Evolutionary conservation across 192 early-diverging fungal genomes (phyloP).

Genomic region (Helicostylum pulchrum): DNA sequence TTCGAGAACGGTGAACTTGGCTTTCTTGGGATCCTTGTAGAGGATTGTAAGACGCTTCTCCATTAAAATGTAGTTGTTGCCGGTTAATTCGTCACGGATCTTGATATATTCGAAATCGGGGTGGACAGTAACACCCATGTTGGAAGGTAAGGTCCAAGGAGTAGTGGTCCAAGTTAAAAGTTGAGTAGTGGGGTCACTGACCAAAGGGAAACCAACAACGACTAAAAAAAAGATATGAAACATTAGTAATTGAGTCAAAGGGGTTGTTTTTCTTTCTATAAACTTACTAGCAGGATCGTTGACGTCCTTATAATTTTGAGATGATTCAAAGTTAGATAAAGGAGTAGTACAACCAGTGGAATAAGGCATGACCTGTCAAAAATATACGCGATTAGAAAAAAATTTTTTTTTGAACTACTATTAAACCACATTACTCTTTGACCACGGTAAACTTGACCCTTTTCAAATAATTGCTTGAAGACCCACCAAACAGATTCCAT

Average conservation of each 20-base stretch:
- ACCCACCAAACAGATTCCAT: constrained; percentile 99
- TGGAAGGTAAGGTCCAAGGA: constrained; percentile 97
- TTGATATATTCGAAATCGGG: constrained; percentile 94
- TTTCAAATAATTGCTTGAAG: constrained; percentile 93
- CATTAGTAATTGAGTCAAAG: constrained; percentile 1
- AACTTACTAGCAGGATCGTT: constrained; percentile 80
- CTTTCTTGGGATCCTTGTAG: constrained; percentile 95
- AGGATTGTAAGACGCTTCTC: constrained; percentile 80
- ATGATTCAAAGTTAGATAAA: constrained; percentile 96
- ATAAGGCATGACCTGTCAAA: constrained; percentile 83
- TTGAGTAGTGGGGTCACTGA: constrained; percentile 69
- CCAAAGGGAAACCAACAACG: constrained; percentile 91
- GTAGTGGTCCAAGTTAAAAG: constrained; percentile 98
- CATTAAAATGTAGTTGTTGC: constrained; percentile 80
- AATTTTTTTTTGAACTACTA: background rate
- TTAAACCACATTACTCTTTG: constrained; percentile 42
- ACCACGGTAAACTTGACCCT: constrained; percentile 94
- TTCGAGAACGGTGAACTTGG: constrained; percentile 83
- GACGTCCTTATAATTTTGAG: constrained; percentile 97
- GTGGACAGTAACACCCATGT: constrained; percentile 91
- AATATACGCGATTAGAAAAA: background rate
- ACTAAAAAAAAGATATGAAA: constrained; percentile 41
- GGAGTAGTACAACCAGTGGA: constrained; percentile 91
- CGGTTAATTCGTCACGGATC: constrained; percentile 83
- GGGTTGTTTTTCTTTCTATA: background rate